Base-by-base conservation (phyloP, 768 basidiomycete species). In the Panaeolus papilionaceus region DNA sequence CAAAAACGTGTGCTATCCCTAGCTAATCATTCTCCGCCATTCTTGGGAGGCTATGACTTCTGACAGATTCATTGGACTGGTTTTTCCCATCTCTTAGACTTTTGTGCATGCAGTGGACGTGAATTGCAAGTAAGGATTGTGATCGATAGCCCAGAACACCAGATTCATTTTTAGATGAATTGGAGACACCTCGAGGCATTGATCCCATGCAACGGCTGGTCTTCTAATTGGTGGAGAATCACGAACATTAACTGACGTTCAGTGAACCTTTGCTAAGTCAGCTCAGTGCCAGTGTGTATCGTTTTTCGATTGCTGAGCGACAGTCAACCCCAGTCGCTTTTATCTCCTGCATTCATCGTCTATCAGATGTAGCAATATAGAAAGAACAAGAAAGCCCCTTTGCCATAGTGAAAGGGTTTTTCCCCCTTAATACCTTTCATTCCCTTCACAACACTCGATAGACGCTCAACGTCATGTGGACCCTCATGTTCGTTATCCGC, bases 401-500 rank as follows among this genome's bases (percentile, higher is more conserved):
- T 12, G 16, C 11, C 4, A 16, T 58, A 16, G 28, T 6, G 11
- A 58, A 11, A 58, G 12, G 33, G 28, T 58, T 58, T 16, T 16
- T 58, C 23, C 2, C 28, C 8, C 14, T 5, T 58, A 6, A 11
- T 33, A 16, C 33, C 26, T 12, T 33, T 58, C 14, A 51, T 33
- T 33, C 23, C 23, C 23, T 23, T 23, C 23, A 23, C 23, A 23
- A 23, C 33, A 49, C 47, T 18, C 9, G 6, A 58, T 58, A 58
- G 54, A 58, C 54, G 54, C 54, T 28, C 54, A 58, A 58, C 7
- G 63, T 23, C 65, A 64, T 62, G 66, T 62, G 69, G 51, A 23
- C 18, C 38, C 64, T 54, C 64, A 16, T 20, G 62, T 69, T 39
- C 33, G 38, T 58, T 58, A 58, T 58, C 66, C 69, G 69, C 67